Evolutionary conservation across 1,284 basidiomycete species (phyloP).

Genomic region (Cryptococcus floricola): DNA sequence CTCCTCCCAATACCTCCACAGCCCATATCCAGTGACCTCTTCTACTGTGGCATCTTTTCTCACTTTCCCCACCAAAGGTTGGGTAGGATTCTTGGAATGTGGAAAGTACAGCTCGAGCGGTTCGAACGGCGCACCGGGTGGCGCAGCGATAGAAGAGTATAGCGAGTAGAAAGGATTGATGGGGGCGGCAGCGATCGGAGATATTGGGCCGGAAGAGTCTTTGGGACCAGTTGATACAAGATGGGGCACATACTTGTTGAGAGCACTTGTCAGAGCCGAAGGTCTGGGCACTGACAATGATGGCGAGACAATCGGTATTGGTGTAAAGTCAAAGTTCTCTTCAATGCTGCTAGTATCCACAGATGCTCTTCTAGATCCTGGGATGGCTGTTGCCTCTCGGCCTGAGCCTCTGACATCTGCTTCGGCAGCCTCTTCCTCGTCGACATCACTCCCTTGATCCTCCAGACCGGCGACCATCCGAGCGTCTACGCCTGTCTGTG

Average conservation of each 20-base stretch:
- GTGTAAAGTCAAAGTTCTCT: constrained; percentile 22
- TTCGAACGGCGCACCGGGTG: constrained; percentile 47
- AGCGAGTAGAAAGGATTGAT: constrained; percentile 48
- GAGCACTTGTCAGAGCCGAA: constrained; percentile 36
- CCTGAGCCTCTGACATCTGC: constrained; percentile 2
- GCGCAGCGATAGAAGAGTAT: constrained; percentile 50
- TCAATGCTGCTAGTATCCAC: constrained; percentile 16
- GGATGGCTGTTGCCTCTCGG: constrained; percentile 1
- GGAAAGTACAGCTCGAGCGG: constrained; percentile 84
- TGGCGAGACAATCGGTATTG: constrained; percentile 4
- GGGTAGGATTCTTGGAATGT: constrained; percentile 61
- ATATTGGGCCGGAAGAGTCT: constrained; percentile 1
- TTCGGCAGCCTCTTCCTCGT: constrained; percentile 39
- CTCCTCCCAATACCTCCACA: constrained; percentile 90
- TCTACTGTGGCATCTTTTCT: constrained; percentile 87
- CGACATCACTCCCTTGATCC: constrained; percentile 44
- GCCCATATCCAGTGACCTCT: constrained; percentile 88
- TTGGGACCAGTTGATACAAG: constrained; percentile 18
- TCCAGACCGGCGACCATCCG: constrained; percentile 21
- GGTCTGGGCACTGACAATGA: not conserved
- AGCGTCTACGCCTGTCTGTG: constrained; percentile 15
- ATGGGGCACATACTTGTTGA: constrained; percentile 42
- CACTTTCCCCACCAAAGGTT: constrained; percentile 58
- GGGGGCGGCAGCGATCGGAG: not conserved
- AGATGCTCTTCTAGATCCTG: constrained; percentile 18